Evolutionary conservation across 805 yeast species (phyloP).

Genomic region (Maudiozyma bulderi): DNA sequence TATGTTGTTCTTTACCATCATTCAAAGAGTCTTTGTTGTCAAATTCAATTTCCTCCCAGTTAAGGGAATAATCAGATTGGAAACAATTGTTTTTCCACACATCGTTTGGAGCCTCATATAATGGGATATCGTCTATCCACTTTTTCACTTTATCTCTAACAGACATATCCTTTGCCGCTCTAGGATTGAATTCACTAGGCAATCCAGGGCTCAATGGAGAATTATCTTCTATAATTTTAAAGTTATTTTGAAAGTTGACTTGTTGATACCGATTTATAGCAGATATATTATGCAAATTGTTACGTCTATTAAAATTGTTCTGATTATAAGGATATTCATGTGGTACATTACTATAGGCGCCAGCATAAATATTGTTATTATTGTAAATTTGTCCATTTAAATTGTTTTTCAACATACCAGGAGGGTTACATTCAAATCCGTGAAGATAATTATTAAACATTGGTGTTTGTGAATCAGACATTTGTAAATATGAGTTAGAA

Average conservation of each 20-base stretch:
- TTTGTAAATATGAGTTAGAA: constrained; percentile 3
- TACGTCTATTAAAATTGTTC: not conserved
- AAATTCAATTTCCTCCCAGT: constrained; percentile 30
- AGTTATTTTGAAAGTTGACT: not conserved
- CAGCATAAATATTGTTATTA: not conserved
- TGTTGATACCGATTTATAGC: not conserved
- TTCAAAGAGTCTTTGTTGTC: constrained; percentile 6
- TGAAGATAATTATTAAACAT: constrained; percentile 12
- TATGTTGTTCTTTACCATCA: not conserved
- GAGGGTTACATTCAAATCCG: constrained; percentile 3
- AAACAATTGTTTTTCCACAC: constrained; percentile 17
- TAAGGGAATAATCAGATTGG: constrained; percentile 14
- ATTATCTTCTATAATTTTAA: not conserved
- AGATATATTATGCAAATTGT: not conserved
- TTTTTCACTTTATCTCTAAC: constrained; percentile 52
- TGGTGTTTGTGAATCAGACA: constrained; percentile 9
- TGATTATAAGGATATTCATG: too few species aligned
- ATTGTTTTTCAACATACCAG: not conserved
- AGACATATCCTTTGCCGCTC: constrained; percentile 53
- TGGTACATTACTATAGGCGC: not conserved
- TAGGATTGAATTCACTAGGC: constrained; percentile 50
- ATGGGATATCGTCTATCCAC: constrained; percentile 57
- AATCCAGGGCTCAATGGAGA: constrained; percentile 18
- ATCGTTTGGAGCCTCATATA: constrained; percentile 18
- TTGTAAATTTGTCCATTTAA: not conserved